Base-by-base conservation (phyloP, 306 rosid species). In the Glycine latifolia region DNA sequence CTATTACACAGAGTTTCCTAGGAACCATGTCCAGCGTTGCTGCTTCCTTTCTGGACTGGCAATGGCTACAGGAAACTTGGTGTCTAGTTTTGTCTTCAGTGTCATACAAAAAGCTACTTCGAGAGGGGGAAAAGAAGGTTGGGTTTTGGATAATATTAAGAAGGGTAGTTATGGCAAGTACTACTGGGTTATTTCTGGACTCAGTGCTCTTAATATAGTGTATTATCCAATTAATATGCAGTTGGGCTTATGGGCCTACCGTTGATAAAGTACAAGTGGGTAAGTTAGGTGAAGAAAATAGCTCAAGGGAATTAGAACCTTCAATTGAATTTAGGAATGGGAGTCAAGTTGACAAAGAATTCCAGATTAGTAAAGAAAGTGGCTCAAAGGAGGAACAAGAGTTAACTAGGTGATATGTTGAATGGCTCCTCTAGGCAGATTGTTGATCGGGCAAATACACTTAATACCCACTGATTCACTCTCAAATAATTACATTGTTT, bases 241-340 rank as follows among this genome's bases (percentile, higher is more conserved):
- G 89, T 71, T 92, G 97, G 97, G 87, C 90, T 33, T 92, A 89
- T 78, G 94, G 94, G 14, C 91, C 97, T 35, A 58, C 86, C 9
- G 83, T 79, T 67, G 87, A 72, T 85, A 69, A 71, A 77, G 4
- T 71, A 48, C 39, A 20, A 20, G 20, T 20, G 1, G 20, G 20
- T 0, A 71, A 52, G 47, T 50, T n/a, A 26, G 20, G 44, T 53
- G 63, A 75, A 43, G 74, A 87, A 31, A 56, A 66, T 62, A 60
- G 35, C 4, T 65, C 77, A 3, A 20, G 20, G 20, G 20, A 20
- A 20, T 20, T 20, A 20, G 20, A 20, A 20, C 20, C 20, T 20
- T 20, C 20, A 20, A 20, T 20, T 20, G 20, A 20, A 20, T 20
- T 20, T 20, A 20, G 20, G 20, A 20, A 20, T 20, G 20, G 20